phyloP scores from a whole-genome alignment of 352 stramenopile species.

The Globisporangium canariense region DNA sequence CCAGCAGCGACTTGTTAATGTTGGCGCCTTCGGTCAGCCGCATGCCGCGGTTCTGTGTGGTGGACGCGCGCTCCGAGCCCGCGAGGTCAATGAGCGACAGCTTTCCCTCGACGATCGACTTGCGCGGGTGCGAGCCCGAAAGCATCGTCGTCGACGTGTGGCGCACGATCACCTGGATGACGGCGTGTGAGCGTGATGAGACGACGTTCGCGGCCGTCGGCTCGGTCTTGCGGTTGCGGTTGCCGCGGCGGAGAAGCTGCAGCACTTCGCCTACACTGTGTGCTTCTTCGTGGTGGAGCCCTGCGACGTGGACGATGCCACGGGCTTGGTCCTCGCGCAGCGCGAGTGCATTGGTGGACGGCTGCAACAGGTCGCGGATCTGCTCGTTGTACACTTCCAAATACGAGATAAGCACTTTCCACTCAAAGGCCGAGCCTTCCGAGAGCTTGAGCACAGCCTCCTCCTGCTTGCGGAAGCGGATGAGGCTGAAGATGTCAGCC shows the following conservation, averaged over 20 bases:
- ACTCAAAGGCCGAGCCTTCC: conserved; percentile 56
- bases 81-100: conserved; percentile 85
- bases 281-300: conserved; percentile 48
- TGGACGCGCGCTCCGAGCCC: conserved; percentile 73
- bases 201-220: conserved; percentile 79
- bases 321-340: conserved; percentile 50
- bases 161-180: conserved; percentile 72
- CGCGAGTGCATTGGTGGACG: conserved; percentile 21
- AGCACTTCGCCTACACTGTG: conserved; percentile 44
- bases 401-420: conserved; percentile 82
- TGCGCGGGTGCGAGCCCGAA: conserved; percentile 39
- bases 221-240: conserved; percentile 56
- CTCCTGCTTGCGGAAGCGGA: conserved; percentile 50
- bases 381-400: conserved; percentile 93
- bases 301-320: conserved; percentile 51
- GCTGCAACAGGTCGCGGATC: conserved; percentile 88
- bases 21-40: conserved; percentile 59
- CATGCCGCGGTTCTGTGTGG: conserved; percentile 70
- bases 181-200: conserved; percentile 78
- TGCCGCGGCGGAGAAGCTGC: conserved; percentile 40
- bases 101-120: conserved; percentile 65
- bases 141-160: conserved; percentile 55
- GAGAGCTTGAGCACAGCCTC: conserved; percentile 40
- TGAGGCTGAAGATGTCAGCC: conserved; percentile 65
- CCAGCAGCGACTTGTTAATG: conserved; percentile 75